Percentiles rank a stretch among this genome's conserved stretches.
phyloP scores from a whole-genome alignment of 768 basidiomycete genomes.

The Mycena filopes region DNA sequence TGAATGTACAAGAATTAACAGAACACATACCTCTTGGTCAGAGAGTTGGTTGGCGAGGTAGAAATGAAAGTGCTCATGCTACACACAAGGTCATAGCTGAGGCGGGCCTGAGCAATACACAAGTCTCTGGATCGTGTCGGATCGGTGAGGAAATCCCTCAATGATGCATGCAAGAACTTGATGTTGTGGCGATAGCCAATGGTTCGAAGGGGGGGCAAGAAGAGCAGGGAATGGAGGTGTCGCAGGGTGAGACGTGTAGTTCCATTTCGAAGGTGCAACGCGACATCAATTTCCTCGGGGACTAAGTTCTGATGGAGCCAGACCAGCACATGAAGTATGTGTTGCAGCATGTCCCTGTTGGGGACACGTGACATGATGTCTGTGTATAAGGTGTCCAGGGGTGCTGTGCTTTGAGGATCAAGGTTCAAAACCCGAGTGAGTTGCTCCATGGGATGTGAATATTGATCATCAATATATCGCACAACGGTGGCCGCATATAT shows the following conservation, averaged over 20 bases:
- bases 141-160: conserved; percentile 10
- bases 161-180: background rate
- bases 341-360: background rate
- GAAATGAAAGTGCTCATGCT: background rate
- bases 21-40: too few relatives aligned
- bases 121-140: background rate
- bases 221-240: conserved; percentile 9
- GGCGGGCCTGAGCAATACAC: background rate
- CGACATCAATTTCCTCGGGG: conserved; percentile 20
- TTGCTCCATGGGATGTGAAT: conserved; percentile 12
- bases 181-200: background rate
- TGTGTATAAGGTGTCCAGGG: conserved; percentile 18
- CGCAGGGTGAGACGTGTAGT: conserved; percentile 12
- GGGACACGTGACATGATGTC: conserved; percentile 5
- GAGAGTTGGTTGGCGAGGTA: background rate
- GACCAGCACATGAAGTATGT: conserved; percentile 3
- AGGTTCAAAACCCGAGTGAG: background rate
- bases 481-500: conserved; percentile 13
- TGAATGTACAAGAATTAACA: too few relatives aligned
- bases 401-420: conserved; percentile 13
- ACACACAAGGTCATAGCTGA: background rate
- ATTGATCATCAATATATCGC: conserved; percentile 6
- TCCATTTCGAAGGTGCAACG: background rate
- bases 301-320: background rate
- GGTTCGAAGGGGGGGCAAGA: background rate